Evolutionary conservation across 257 asterid species (phyloP), one percentile per base, ranked within the genome.

Genomic region (Solanum verrucosum): DNA sequence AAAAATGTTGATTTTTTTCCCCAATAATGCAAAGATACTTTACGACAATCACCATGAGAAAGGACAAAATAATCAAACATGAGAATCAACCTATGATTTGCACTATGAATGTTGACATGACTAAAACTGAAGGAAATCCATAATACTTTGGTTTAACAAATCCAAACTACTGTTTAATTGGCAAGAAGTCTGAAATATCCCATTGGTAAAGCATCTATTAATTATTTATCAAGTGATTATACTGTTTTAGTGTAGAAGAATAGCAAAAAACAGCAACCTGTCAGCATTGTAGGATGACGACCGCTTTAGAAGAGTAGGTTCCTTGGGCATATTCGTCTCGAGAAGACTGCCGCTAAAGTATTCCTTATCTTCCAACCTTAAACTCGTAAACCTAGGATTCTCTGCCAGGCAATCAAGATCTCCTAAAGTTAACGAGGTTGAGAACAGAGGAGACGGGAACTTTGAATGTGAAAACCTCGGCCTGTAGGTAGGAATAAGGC

Each of bases 281-380:
- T 96, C 99, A 38, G 96, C 98, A 88, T 93, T 91, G 88, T 91
- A 95, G 10, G 99, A 97, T 44, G 98, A 94, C 46, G 98, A 96
- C 85, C 98, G 93, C 91, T 95, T 96, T 42, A 97, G 91, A 70
- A 88, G 86, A 52, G 96, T 89, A 11, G 91, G 90, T 49, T 94
- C 98, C 93, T 93, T 96, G 88, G 88, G 68, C 87, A 92, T 90
- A 89, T 88, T 95, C 83, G 93, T 94, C 90, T 97, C 99, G 83
- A 96, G 89, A 90, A 97, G 90, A 90, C 98, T 96, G 89, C 99
- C 98, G 63, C 99, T 96, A 60, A 96, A 96, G 92, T 95, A 96
- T 89, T 96, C 99, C 89, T 95, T 96, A 85, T 96, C 97, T 92
- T 97, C 99, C 91, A 90, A 87, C 34, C 88, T 91, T 93, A 93